Base-by-base conservation (phyloP, 1,284 basidiomycete genomes). In the Boletus smithii region DNA sequence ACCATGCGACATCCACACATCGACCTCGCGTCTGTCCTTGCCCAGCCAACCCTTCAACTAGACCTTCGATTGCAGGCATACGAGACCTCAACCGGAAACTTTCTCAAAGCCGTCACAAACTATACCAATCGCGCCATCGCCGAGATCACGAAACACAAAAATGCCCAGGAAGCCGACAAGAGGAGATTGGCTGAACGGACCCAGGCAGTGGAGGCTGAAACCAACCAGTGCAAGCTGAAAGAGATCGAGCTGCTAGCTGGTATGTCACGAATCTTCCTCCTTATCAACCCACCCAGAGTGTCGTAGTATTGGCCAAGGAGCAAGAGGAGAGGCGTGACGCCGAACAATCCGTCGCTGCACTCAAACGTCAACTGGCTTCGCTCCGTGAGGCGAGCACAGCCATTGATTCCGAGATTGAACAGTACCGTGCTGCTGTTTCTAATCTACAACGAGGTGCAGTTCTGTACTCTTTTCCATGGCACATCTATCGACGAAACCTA, bases 171-270 rank as follows among this genome's bases (percentile, higher is more conserved):
- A 3, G 59, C 72, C 1, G 83, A 86, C 63, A 80, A 76, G 68
- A 85, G 83, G 60, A 74, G 73, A 50, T 53, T 80, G 0, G 42
- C 66, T 5, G 87, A 88, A 48, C 78, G 75, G 59, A 74, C 66
- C 6, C 73, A 79, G 41, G 69, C 74, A 16, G 72, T 79, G 0
- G 83, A 89, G 61, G 56, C 69, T 0, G 86, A 90, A 65, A 87
- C 75, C 4, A 83, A 79, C 49, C 72, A 80, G 37, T 88, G 83
- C 65, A 88, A 88, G 56, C 56, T 85, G 24, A 76, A 73, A 56
- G 87, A 89, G 66, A 83, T 89, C 35, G 83, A 87, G 44, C 70
- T 90, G 29, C 73, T 86, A 23, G 74, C 79, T 46, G 76, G 85
- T 87, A 59, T 31, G 79, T 70, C 17, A 11, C 17, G 17, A 26